A percentile compares a stretch with the other conserved stretches of the same genome.
These are phyloP conservation scores for Podaxis sp. DNA, from an alignment of 768 basidiomycete genomes.

Conservation along the genomic window DNA sequence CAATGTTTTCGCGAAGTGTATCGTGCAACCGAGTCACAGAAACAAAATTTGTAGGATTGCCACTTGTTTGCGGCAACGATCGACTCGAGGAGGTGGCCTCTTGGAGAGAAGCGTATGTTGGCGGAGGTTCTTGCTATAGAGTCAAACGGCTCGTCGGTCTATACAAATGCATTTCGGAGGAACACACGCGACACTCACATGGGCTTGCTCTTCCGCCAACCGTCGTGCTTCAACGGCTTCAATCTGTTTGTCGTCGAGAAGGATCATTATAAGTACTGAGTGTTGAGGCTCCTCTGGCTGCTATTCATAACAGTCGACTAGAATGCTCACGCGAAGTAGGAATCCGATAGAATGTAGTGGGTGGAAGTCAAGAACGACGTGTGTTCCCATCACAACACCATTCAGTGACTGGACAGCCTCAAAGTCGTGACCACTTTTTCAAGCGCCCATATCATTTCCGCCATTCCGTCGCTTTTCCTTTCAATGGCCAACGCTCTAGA, in stretches of 20 bases:
- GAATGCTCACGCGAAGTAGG: constrained; percentile 1
- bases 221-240: constrained; percentile 26
- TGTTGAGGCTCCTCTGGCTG: background rate
- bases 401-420: constrained; percentile 7
- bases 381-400: constrained; percentile 11
- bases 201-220: constrained; percentile 25
- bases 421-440: background rate
- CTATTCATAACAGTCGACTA: constrained; percentile 8
- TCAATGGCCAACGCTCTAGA: background rate
- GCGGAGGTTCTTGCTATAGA: constrained; percentile 29
- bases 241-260: constrained; percentile 28
- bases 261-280: constrained; percentile 21
- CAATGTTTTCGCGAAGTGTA: constrained; percentile 27
- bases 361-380: background rate
- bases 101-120: constrained; percentile 32
- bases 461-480: background rate
- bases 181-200: constrained; percentile 16
- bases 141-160: background rate
- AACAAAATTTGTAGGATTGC: constrained; percentile 27
- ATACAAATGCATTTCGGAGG: background rate
- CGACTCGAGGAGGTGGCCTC: constrained; percentile 9
- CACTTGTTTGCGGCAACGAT: background rate
- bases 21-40: constrained; percentile 27
- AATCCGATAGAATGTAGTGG: background rate
- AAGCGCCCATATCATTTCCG: background rate